phyloP scores from a whole-genome alignment of 345 rosid species.

The Clausena lansium region DNA sequence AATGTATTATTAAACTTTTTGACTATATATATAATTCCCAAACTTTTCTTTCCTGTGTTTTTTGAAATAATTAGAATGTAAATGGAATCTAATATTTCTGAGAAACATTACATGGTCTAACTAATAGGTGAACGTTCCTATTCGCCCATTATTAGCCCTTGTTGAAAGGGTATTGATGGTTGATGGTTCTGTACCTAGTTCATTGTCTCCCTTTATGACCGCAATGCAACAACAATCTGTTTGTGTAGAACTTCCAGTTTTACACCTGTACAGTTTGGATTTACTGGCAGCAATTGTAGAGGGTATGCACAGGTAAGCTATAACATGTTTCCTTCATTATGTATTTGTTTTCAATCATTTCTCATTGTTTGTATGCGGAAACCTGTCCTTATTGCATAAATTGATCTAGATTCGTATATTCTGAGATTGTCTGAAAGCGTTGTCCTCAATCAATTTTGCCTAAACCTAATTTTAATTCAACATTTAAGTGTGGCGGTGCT shows the following conservation, averaged over 20 bases:
- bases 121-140: conserved; percentile 55
- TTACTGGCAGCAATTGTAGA: conserved; percentile 59
- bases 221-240: conserved; percentile 68
- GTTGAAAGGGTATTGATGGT: conserved; percentile 78
- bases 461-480: not conserved
- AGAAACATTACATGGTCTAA: conserved; percentile 15
- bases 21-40: not conserved
- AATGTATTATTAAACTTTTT: not conserved
- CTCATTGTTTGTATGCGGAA: not conserved
- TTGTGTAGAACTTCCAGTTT: conserved; percentile 74
- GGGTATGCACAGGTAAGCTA: conserved; percentile 61
- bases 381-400: not conserved
- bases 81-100: conserved; percentile 7
- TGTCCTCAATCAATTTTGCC: not conserved
- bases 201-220: conserved; percentile 50
- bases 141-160: conserved; percentile 62
- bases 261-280: conserved; percentile 63
- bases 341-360: not conserved
- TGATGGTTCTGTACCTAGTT: conserved; percentile 64
- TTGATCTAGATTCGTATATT: not conserved
- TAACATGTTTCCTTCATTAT: not conserved
- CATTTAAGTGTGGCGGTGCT: not conserved
- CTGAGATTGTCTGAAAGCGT: not conserved
- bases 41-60: not conserved
- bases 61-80: not conserved